These are phyloP conservation scores for Aspergillus ellipticus DNA, from an alignment of 495 filamentous ascomycete genomes.

Conservation along the genomic window DNA sequence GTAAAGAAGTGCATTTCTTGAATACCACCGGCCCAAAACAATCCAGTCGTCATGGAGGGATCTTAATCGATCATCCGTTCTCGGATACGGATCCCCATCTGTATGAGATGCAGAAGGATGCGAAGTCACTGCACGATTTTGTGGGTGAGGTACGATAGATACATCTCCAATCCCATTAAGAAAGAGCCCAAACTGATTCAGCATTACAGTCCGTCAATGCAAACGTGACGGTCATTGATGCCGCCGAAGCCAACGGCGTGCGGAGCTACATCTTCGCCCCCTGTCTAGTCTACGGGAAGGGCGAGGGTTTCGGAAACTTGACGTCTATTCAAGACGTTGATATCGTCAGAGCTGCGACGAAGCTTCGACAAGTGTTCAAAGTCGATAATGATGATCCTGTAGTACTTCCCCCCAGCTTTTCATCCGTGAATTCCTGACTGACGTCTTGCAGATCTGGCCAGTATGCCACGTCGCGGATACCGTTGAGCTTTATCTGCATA, in stretches of 20 bases:
- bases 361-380: constrained; percentile 31
- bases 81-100: constrained; percentile 37
- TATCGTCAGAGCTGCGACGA: constrained; percentile 40
- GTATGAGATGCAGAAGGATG: constrained; percentile 35
- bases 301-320: constrained; percentile 44
- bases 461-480: constrained; percentile 46
- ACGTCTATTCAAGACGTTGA: constrained; percentile 47
- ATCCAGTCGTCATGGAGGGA: constrained; percentile 27
- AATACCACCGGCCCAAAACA: constrained; percentile 35
- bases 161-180: too few species aligned
- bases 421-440: too few species aligned
- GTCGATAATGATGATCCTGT: constrained; percentile 32
- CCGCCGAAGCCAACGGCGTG: constrained; percentile 30
- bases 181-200: too few species aligned
- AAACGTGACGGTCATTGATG: constrained; percentile 35
- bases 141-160: too few species aligned
- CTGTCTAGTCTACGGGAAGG: constrained; percentile 43
- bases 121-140: constrained; percentile 5
- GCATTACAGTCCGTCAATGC: constrained; percentile 21
- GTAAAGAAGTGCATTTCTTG: constrained; percentile 38
- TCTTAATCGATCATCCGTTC: constrained; percentile 26
- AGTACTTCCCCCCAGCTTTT: background rate
- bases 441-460: constrained; percentile 36
- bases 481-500: too few species aligned
- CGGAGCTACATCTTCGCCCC: constrained; percentile 43